Percentiles rank a stretch among this genome's conserved stretches.
These are phyloP conservation scores for Stentor roeselii DNA, from an alignment of 73 alveolate species.

Conservation along the genomic window DNA sequence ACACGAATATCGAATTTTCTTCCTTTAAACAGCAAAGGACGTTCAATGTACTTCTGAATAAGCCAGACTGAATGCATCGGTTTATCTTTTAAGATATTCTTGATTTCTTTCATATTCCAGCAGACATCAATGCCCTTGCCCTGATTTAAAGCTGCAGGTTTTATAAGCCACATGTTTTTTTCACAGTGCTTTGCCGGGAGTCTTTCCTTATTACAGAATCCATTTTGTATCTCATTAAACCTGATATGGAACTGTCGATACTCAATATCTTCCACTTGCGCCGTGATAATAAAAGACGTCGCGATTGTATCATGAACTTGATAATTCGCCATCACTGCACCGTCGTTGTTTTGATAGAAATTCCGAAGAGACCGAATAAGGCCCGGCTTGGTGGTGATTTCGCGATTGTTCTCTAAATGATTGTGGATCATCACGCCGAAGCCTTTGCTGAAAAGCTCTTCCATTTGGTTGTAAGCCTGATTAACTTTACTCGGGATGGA, in stretches of 20 bases:
- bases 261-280: conserved; percentile 43
- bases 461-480: neutral
- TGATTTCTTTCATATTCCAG: conserved; percentile 71
- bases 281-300: conserved; percentile 49
- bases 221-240: conserved; percentile 49
- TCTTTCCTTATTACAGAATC: conserved; percentile 38
- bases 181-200: conserved; percentile 79
- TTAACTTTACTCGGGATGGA: conserved; percentile 39
- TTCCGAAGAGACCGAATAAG: conserved; percentile 52
- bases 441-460: conserved; percentile 12
- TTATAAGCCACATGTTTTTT: conserved; percentile 82
- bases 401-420: conserved; percentile 50
- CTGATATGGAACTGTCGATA: conserved; percentile 32
- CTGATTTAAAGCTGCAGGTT: conserved; percentile 82
- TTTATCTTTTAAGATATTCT: conserved; percentile 40
- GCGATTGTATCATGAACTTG: conserved; percentile 58
- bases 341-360: conserved; percentile 42
- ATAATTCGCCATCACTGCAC: conserved; percentile 49
- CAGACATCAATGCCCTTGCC: conserved; percentile 92
- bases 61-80: conserved; percentile 58
- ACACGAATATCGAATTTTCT: conserved; percentile 93
- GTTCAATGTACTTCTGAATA: conserved; percentile 86
- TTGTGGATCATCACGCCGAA: conserved; percentile 31
- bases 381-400: conserved; percentile 54
- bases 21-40: conserved; percentile 80